Evolutionary conservation across 163 green algal species (phyloP), one percentile per base, ranked within the genome.

Genomic region (Scenedesmus sp.): DNA sequence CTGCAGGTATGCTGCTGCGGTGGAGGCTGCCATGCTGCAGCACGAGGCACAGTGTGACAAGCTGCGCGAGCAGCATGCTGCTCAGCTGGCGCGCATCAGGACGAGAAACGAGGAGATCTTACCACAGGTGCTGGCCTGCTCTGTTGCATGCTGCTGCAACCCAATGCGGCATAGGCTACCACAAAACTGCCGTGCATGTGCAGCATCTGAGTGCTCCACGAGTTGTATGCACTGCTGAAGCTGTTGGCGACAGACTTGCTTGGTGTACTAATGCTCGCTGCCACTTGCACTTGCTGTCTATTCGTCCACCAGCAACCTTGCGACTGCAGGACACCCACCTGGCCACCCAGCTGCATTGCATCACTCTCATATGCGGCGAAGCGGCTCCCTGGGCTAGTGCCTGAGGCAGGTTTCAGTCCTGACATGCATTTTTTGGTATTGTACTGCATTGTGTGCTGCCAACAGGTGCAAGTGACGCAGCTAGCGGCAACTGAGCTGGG

Each of bases 1-100:
- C 55, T 88, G 83, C 83, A 88, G 60, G n/a, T 89, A 82, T 82
- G 84, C 84, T 81, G 60, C 26, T 62, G 84, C 84, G 9, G 62
- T 89, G 67, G 84, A 64, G 46, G 60, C 54, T 6, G n/a, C 57
- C 2, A 18, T 81, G 34, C 60, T 82, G 60, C 57, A 82, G 56
- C 84, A 89, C 34, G 15, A 81, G 12, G 26, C 13, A 7, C 59
- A 13, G 6, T 84, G 55, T 13, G 20, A 46, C 4, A 8, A 84
- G 67, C 86, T 90, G 52, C 60, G 18, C 52, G 52, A 83, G 86
- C 86, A 66, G 20, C 67, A 84, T 90, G 86, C 26, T 57, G 52
- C 86, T 34, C 54, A 84, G 26, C 52, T 90, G 54, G 18, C 66
- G 55, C 46, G 66, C 18, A 52, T 84, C 52, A 66, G 4, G 20